These are phyloP conservation scores for Senna tora DNA, from an alignment of 306 rosid species.

Conservation along the genomic window DNA sequence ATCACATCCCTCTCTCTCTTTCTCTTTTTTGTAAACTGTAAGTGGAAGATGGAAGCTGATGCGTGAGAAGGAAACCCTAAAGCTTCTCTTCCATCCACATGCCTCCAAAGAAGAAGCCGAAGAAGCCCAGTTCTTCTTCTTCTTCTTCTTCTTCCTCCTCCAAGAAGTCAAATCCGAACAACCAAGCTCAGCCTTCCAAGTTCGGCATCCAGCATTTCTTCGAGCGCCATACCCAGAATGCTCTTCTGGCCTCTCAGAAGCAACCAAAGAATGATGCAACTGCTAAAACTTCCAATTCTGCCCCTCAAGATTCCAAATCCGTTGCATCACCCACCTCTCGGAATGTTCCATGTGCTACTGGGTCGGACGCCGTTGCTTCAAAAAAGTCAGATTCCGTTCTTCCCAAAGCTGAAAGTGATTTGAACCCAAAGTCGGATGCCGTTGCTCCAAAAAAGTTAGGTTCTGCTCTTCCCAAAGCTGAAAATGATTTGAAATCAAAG, in stretches of 20 bases:
- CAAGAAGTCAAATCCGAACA: conserved; percentile 50
- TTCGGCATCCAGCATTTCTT: conserved; percentile 92
- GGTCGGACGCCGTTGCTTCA: conserved; percentile 7
- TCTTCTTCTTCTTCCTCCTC: conserved; percentile 38
- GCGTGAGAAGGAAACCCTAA: conserved; percentile 29
- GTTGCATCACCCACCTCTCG: neutral
- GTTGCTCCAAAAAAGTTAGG: conserved; percentile 3
- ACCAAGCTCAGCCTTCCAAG: conserved; percentile 63
- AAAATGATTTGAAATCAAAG: neutral
- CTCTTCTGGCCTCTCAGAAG: conserved; percentile 59
- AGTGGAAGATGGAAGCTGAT: conserved; percentile 15
- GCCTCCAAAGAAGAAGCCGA: conserved; percentile 80
- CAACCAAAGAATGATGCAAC: conserved; percentile 15
- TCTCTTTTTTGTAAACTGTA: neutral
- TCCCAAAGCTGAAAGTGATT: neutral
- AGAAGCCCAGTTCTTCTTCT: conserved; percentile 54
- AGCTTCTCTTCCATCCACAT: conserved; percentile 34
- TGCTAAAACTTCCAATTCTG: conserved; percentile 20
- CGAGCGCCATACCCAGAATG: conserved; percentile 73
- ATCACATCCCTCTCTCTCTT: neutral
- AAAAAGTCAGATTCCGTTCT: neutral
- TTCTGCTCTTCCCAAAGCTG: neutral
- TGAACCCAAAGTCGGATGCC: neutral
- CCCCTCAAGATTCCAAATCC: conserved; percentile 14
- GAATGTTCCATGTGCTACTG: neutral